Evolutionary conservation across 1,284 basidiomycete genomes (phyloP), one percentile per base, ranked within the genome.

Genomic region (Malassezia obtusa): DNA sequence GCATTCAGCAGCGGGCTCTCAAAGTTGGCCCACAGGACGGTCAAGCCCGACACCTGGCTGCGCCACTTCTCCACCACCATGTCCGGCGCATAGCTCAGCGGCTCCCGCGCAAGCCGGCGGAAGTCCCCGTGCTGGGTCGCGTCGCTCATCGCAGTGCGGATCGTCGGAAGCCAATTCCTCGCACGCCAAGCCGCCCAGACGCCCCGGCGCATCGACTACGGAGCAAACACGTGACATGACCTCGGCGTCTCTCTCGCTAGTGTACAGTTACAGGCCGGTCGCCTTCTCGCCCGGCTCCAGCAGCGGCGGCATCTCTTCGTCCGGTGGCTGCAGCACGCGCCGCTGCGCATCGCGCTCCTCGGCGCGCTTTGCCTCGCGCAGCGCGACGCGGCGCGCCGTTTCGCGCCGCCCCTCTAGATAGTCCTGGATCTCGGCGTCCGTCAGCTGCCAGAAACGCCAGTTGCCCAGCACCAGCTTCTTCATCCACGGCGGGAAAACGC

Each of bases 1-100:
- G 89, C 89, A 69, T 92, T 89, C 7, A 92, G 84, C 52, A 92
- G 81, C 4, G 89, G 83, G 62, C 89, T 87, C 89, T 76, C 67
- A 36, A 76, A 67, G 53, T 76, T 72, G 26, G 71, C 72, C 75
- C 75, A 76, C 21, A 79, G 76, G 74, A 79, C 61, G 35, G 81
- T 86, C 49, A 90, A 75, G 21, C 88, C 87, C 22, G 85, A 85
- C 43, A 80, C 77, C 58, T 83, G 79, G 63, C 87, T 89, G 66
- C 80, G 81, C 87, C 87, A 90, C 75, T 87, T 89, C 12, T 85
- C 86, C 44, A 90, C 78, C 28, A 79, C 77, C 54, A 89, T 82
- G 62, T 87, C 84, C 2, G 69, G 68, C 3, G 84, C 83, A 60
- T 83, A 87, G 63, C 83, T 82, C 32, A 88, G 77, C 63, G 84